These are phyloP conservation scores for Leishmania braziliensis DNA, from an alignment of 208 protist species.

Conservation along the genomic window DNA sequence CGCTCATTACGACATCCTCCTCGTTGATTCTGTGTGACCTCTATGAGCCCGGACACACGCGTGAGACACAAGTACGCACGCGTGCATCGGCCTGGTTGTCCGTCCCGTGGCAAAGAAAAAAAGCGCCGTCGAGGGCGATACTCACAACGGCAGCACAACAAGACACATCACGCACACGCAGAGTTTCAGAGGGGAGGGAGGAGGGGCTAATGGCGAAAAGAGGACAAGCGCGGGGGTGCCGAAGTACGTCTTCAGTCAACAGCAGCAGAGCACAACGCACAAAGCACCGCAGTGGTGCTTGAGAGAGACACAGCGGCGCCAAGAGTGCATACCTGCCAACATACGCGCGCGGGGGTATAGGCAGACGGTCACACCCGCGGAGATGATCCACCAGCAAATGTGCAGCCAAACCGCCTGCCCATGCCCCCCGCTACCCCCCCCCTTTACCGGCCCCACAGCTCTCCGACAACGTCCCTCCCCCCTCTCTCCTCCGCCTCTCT, in stretches of 20 bases:
- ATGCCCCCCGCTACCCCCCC: background rate
- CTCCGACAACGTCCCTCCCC: background rate
- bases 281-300: background rate
- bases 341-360: background rate
- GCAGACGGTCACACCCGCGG: background rate
- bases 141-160: background rate
- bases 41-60: constrained; percentile 1
- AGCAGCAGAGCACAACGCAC: background rate
- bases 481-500: background rate
- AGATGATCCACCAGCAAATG: background rate
- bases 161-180: background rate
- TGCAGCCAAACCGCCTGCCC: background rate
- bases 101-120: background rate
- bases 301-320: background rate
- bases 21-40: background rate
- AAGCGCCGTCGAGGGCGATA: background rate
- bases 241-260: background rate
- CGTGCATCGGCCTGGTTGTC: background rate
- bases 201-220: background rate
- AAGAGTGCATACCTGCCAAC: background rate
- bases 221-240: background rate
- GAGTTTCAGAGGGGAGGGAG: too few species aligned
- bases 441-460: background rate
- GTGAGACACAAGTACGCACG: background rate
- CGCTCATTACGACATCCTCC: background rate